Base-by-base conservation (phyloP, 495 filamentous ascomycete species). In the Amniculicola lignicola region DNA sequence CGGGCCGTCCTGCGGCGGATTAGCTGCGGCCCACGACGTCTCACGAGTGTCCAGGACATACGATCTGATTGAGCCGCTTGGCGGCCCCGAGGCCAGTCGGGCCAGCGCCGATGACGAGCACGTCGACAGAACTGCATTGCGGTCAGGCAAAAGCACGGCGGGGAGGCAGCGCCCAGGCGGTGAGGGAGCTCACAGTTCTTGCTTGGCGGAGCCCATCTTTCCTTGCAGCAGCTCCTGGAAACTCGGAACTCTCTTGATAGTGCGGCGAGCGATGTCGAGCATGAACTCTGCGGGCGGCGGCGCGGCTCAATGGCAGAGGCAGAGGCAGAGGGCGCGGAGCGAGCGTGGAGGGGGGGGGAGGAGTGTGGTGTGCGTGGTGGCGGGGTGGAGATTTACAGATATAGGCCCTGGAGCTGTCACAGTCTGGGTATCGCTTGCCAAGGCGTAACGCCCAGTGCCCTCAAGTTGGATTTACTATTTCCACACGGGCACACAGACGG, bases 51-150 rank as follows among this genome's bases (percentile, higher is more conserved):
- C 22, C 5, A 67, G 62, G 62, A 63, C 86, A 57, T 79, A 97
- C 93, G 59, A 95, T 83, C 74, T 99, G 94, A 74, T 97, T 85
- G 49, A 99, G 82, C 66, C 93, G 87, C 79, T 99, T 99, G 49
- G 92, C 93, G 67, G 93, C 93, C 76, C 93, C 93, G 63, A 96
- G 79, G 63, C 93, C 93, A 63, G 93, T 97, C 53, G 93, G 93
- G 63, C 93, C 93, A 74, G 93, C 93, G 64, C 93, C 93, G 79
- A 99, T 96, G 75, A 99, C 84, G 65, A 99, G 88, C 62, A 99
- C 85, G 75, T 99, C 94, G 70, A 99, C 90, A 57, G 87, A 83
- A 70, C 90, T 96, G 65, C 37, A 6, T 1, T 4, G 23, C 9
- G 19, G 47, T 61, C 40, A 54, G 50, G 18, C 23, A 15, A 14